Conservation (phyloP, 768 basidiomycete species). For the Lentinula boryana region DNA sequence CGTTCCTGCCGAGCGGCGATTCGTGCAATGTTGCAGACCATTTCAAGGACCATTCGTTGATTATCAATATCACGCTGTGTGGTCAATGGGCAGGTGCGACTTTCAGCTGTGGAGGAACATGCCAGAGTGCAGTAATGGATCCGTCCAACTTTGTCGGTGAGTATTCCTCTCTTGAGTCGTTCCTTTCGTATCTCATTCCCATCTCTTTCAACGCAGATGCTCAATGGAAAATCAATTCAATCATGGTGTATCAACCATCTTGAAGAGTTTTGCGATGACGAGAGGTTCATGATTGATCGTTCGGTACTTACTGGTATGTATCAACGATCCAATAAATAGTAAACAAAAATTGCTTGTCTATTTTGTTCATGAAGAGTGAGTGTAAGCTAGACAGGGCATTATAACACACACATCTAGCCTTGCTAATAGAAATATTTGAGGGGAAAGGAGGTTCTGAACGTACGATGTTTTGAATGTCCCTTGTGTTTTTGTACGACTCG, state of each 20-base stretch:
- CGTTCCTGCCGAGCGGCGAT: conserved; percentile 24
- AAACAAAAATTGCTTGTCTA: background rate
- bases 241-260: background rate
- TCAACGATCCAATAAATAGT: background rate
- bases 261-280: background rate
- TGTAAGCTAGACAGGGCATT: no score
- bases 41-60: conserved; percentile 26
- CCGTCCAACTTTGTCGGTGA: conserved; percentile 45
- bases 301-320: background rate
- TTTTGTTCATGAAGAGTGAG: no score
- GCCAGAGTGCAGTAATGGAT: conserved; percentile 24
- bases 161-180: conserved; percentile 3
- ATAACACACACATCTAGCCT: no score
- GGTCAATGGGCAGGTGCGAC: conserved; percentile 36
- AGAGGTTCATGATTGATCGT: background rate
- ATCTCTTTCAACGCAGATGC: background rate
- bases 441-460: no score
- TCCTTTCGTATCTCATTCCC: background rate
- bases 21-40: conserved; percentile 28
- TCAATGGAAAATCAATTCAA: background rate
- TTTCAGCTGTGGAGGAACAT: background rate
- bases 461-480: no score
- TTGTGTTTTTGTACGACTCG: no score
- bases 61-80: conserved; percentile 40
- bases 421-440: no score